Evolutionary conservation across 2,329 filamentous ascomycete genomes (phyloP), one percentile per base, ranked within the genome.

Genomic region (Hypoxylon sp.): DNA sequence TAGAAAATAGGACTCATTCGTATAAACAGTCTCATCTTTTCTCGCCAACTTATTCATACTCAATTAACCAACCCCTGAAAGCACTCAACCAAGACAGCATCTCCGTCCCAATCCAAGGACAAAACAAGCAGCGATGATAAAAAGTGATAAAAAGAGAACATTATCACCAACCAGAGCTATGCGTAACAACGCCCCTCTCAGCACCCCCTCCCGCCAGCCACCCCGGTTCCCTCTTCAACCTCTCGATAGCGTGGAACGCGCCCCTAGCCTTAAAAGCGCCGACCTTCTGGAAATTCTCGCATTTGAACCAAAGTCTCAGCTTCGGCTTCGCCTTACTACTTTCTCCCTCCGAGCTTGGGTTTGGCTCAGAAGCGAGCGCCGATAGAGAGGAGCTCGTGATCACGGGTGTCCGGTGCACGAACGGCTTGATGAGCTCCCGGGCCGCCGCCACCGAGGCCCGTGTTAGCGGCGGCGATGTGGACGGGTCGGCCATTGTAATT

Each of bases 211-310:
- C 85, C 69, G 88, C 87, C 38, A 90, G 84, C 80, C 87, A 87
- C 0, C 87, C 89, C 3, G 85, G 81, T 73, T 90, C 86, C 69
- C 78, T 79, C 76, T 91, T 89, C 75, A 97, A 80, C 62, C 91
- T 81, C 74, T 89, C 86, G 38, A 97, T 77, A 0, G 94, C 94
- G 79, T 98, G 93, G 74, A 97, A 98, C 0, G 94, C 95, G 4
- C 95, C 96, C 5, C 95, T 85, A 14, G 90, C 91, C 82, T 98
- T 98, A 84, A 98, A 98, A 0, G 95, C 95, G 56, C 95, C 96
- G 60, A 97, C 89, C 60, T 90, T 89, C 83, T 98, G 96, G 64
- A 93, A 83, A 79, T 98, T 98, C 84, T 98, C 95, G 80, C 93
- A 97, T 83, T 98, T 98, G 87, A 98, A 97, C 83, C 93, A 96